Evolutionary conservation across 768 basidiomycete genomes (phyloP).

Genomic region (Russula dissimulans): DNA sequence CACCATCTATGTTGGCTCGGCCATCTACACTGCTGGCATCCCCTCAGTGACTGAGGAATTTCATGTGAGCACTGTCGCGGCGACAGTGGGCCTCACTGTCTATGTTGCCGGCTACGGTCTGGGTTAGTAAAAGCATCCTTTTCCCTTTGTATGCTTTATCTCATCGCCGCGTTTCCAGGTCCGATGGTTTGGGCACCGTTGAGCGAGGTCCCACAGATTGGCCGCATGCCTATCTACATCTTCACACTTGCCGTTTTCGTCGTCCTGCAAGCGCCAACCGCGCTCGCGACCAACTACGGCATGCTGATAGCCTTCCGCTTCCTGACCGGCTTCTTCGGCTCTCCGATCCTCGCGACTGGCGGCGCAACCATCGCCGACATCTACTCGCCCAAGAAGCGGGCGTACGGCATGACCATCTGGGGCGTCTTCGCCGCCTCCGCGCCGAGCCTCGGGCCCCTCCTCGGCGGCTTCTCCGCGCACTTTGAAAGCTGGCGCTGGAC

Average conservation of each 20-base stretch:
- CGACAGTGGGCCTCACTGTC: constrained; percentile 26
- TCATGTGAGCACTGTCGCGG: constrained; percentile 25
- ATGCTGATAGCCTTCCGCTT: constrained; percentile 29
- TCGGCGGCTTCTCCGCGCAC: constrained; percentile 29
- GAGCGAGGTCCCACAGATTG: constrained; percentile 28
- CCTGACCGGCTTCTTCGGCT: constrained; percentile 28
- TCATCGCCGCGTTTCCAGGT: constrained; percentile 8
- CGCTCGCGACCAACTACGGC: constrained; percentile 26
- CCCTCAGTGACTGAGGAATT: constrained; percentile 24
- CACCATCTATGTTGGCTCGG: constrained; percentile 29
- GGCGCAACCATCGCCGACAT: constrained; percentile 25
- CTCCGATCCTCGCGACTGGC: constrained; percentile 29
- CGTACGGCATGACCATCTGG: constrained; percentile 25
- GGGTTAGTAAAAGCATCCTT: constrained; percentile 12
- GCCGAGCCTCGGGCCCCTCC: constrained; percentile 27
- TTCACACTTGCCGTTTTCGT: constrained; percentile 27
- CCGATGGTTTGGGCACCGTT: constrained; percentile 28
- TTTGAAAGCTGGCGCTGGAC: constrained; percentile 29
- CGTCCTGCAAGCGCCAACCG: constrained; percentile 28
- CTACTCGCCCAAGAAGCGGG: constrained; percentile 21
- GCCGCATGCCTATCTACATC: constrained; percentile 29
- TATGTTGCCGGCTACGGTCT: constrained; percentile 24
- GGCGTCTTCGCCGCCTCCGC: constrained; percentile 24
- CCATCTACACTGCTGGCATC: constrained; percentile 28
- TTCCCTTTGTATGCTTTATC: not conserved